phyloP scores from a whole-genome alignment of 176 grass and related monocot species.

The Triticum dicoccoides region DNA sequence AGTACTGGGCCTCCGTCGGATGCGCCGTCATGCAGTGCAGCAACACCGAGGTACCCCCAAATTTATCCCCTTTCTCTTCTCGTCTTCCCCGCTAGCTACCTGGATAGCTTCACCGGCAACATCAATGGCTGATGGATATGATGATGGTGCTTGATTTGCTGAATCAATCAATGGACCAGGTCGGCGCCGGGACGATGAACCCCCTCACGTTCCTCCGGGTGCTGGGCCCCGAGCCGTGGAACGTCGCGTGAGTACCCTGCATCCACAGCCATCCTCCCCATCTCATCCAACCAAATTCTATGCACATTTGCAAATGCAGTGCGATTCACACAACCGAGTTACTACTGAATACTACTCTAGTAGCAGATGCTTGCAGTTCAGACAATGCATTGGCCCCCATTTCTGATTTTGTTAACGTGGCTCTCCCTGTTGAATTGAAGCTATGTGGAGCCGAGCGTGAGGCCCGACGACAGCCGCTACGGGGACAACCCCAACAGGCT shows the following conservation, averaged over 20 bases:
- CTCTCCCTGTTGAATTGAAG: constrained; percentile 31
- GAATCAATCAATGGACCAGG: constrained; percentile 31
- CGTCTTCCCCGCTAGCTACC: no score
- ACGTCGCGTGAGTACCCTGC: constrained; percentile 73
- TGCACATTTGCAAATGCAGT: not conserved
- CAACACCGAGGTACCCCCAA: constrained; percentile 69
- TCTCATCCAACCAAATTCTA: not conserved
- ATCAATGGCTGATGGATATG: not conserved
- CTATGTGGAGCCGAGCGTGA: constrained; percentile 89
- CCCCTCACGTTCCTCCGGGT: constrained; percentile 90
- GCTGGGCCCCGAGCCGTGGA: constrained; percentile 91
- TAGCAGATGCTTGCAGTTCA: not conserved
- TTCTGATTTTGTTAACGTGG: not conserved
- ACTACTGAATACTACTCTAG: not conserved
- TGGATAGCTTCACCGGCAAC: no score
- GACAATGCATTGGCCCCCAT: not conserved
- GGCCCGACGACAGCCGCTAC: constrained; percentile 94
- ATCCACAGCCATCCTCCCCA: no score
- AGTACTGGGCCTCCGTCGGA: constrained; percentile 95
- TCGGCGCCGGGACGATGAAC: constrained; percentile 97
- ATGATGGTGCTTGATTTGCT: not conserved
- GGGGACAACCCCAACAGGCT: constrained; percentile 97
- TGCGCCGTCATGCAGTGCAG: constrained; percentile 98
- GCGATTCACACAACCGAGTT: not conserved
- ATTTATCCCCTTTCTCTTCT: not conserved